Base-by-base conservation (phyloP, 106 monocot species). In the Platanthera zijinensis region DNA sequence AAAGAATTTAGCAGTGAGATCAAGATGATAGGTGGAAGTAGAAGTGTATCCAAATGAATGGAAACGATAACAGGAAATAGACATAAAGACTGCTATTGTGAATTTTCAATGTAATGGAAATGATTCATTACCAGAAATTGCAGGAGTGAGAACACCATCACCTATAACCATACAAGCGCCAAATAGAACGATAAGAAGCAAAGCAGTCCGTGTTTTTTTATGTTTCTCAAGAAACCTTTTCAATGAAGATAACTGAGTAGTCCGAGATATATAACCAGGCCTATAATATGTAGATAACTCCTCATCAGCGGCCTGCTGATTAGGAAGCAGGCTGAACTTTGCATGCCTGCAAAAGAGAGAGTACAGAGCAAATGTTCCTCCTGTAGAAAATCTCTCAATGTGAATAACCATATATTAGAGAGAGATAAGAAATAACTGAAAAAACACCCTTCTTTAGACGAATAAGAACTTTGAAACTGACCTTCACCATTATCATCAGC, bases 401-500 rank as follows among this genome's bases (percentile, higher is more conserved):
- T 39, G 3, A 79, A 56, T 59, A 85, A 46, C 69, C 7, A 39
- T 21, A 52, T 73, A 25, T 6, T 14, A 39, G 5, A 80, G 5
- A 80, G 10, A 51, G 30, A 78, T 46, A 66, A 45, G 22, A 6
- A 45, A 69, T 52, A 7, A 7, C 28, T 56, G 11, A 25, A 49
- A 1, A 6, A 25, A 45, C 3, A 61, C 17, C 39, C 53, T 50
- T 13, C 47, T 50, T 21, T 10, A n/a, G 17, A 30, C 39, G 50
- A 6, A 76, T 48, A 78, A 62, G 61, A 48, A 57, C 14, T 53
- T 12, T 19, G 28, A 21, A n/a, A 54, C 80, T 53, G 57, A 93
- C 96, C 96, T 96, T 96, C 96, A 68, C 96, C 96, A 80, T 96
- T 96, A 76, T 96, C 96, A 83, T 96, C 88, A 70, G 96, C 90